Evolutionary conservation across 257 asterid genomes (phyloP).

Genomic region (Penstemon barbatus): DNA sequence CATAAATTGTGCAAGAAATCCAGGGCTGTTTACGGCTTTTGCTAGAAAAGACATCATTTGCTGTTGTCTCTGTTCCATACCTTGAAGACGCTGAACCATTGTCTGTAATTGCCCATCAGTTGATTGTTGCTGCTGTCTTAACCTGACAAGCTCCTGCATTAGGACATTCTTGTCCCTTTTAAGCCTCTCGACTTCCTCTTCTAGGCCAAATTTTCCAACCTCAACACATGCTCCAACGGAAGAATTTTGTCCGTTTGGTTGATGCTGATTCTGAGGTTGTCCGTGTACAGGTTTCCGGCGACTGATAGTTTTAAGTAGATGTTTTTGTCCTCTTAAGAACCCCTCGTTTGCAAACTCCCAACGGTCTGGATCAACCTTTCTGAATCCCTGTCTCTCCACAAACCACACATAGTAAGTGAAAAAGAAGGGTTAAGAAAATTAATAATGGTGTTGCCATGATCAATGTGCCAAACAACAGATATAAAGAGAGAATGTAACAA

Average conservation of each 20-base stretch:
- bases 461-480: not conserved
- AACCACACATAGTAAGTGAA: conserved; percentile 17
- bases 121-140: conserved; percentile 89
- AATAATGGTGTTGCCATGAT: not conserved
- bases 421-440: not conserved
- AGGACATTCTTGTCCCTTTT: conserved; percentile 90
- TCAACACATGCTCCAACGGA: conserved; percentile 79
- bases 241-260: conserved; percentile 57
- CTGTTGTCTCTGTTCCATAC: conserved; percentile 97
- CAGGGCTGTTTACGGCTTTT: conserved; percentile 95
- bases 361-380: conserved; percentile 91
- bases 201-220: conserved; percentile 93
- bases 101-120: conserved; percentile 81
- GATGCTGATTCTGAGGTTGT: conserved; percentile 67
- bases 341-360: conserved; percentile 97
- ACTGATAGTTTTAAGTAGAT: conserved; percentile 70
- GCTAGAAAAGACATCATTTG: conserved; percentile 97
- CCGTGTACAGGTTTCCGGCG: conserved; percentile 86
- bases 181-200: conserved; percentile 88
- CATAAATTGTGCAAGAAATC: conserved; percentile 81
- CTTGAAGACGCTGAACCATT: conserved; percentile 87
- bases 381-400: conserved; percentile 59
- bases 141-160: conserved; percentile 89
- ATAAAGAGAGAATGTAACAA: not conserved
- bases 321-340: conserved; percentile 85